A percentile compares a stretch with the other conserved stretches of the same genome.
phyloP scores from a whole-genome alignment of 805 yeast species.

The Saccharomycopsis javanensis region DNA sequence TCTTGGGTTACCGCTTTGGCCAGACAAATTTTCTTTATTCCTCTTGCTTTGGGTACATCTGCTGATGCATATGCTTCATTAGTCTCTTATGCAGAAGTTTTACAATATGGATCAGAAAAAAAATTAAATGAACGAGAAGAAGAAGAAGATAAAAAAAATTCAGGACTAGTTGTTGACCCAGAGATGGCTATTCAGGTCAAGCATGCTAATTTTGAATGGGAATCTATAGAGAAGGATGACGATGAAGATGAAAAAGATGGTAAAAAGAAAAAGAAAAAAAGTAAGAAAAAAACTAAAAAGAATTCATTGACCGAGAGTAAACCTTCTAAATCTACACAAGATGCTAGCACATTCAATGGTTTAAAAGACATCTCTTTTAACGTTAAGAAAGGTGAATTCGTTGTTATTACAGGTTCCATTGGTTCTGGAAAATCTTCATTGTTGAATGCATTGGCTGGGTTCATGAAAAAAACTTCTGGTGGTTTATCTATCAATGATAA shows the following conservation, averaged over 20 bases:
- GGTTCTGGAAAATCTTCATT: slow-evolving; percentile 74
- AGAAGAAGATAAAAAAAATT: slow-evolving; percentile 20
- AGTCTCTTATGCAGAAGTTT: slow-evolving; percentile 43
- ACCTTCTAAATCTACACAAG: not conserved
- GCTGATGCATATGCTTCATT: slow-evolving; percentile 60
- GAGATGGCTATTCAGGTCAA: slow-evolving; percentile 38
- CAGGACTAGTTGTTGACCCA: slow-evolving; percentile 2
- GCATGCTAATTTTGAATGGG: slow-evolving; percentile 63
- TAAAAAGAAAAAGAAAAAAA: not conserved
- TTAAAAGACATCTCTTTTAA: slow-evolving; percentile 33
- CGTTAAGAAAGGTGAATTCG: slow-evolving; percentile 51
- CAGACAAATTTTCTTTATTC: slow-evolving; percentile 56
- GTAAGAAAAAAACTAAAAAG: not conserved
- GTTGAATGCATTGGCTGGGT: slow-evolving; percentile 55
- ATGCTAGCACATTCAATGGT: slow-evolving; percentile 12
- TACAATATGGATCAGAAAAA: slow-evolving; percentile 40
- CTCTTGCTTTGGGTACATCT: slow-evolving; percentile 58
- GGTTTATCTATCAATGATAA: slow-evolving; percentile 38
- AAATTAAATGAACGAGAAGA: slow-evolving; percentile 22
- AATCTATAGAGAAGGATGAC: slow-evolving; percentile 23
- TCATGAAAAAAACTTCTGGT: slow-evolving; percentile 50
- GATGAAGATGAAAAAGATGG: slow-evolving; percentile 20
- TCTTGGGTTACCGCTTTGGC: slow-evolving; percentile 56
- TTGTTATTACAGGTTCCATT: slow-evolving; percentile 67
- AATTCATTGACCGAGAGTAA: not conserved